phyloP scores from a whole-genome alignment of 768 basidiomycete species.

The Rhodotorula graminis region DNA sequence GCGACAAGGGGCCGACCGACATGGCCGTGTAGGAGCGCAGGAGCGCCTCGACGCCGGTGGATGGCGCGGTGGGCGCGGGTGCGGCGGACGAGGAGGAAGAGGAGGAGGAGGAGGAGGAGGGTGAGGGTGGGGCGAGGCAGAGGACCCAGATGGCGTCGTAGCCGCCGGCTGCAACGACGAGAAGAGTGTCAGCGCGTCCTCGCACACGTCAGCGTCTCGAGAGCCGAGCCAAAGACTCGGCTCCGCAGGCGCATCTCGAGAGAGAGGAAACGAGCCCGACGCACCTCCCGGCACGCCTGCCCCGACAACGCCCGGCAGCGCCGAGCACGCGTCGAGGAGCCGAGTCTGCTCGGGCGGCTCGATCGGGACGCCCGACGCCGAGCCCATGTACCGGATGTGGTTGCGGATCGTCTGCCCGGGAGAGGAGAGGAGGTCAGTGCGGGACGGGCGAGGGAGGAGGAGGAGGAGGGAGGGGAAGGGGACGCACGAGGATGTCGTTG shows the following conservation, averaged over 20 bases:
- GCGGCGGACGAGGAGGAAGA: slow-evolving; percentile 54
- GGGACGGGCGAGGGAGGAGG: not conserved
- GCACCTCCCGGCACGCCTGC: slow-evolving; percentile 94
- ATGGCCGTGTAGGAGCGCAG: slow-evolving; percentile 48
- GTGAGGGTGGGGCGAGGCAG: slow-evolving; percentile 58
- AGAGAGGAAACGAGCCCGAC: slow-evolving; percentile 42
- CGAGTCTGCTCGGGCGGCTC: slow-evolving; percentile 83
- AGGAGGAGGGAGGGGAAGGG: not conserved
- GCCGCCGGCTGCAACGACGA: slow-evolving; percentile 67
- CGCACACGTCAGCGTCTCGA: too few species aligned
- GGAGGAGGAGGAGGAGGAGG: slow-evolving; percentile 38
- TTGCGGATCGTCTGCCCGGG: slow-evolving; percentile 64
- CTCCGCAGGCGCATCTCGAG: not conserved
- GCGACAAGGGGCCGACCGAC: slow-evolving; percentile 48
- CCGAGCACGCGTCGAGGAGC: slow-evolving; percentile 71
- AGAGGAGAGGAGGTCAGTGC: not conserved
- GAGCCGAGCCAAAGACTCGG: too few species aligned
- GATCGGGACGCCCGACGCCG: slow-evolving; percentile 69
- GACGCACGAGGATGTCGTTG: slow-evolving; percentile 11
- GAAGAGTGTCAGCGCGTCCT: not conserved
- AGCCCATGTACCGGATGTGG: slow-evolving; percentile 81
- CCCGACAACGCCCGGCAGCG: slow-evolving; percentile 77
- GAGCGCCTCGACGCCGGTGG: slow-evolving; percentile 48
- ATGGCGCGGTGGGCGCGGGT: slow-evolving; percentile 7
- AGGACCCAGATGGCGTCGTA: slow-evolving; percentile 96